These are phyloP conservation scores for Kluyveromyces sp. DNA, from an alignment of 1,139 yeast species.

Conservation along the genomic window DNA sequence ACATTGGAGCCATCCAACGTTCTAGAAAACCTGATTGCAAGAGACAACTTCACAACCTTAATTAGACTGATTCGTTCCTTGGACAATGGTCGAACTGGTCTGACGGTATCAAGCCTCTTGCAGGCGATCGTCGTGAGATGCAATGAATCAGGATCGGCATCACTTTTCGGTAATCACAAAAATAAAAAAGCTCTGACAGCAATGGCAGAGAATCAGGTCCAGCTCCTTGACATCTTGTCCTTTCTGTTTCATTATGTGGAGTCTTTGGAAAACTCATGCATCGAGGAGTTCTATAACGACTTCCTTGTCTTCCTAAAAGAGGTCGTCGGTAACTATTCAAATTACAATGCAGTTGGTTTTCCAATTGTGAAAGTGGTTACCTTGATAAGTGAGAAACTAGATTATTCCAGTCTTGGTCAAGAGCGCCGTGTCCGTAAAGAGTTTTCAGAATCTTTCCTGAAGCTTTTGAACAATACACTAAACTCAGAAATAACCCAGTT, in stretches of 20 bases:
- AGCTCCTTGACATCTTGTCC: conserved; percentile 16
- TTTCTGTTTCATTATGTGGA: conserved; percentile 45
- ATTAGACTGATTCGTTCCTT: conserved; percentile 46
- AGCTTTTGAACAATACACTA: conserved; percentile 42
- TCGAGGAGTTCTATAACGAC: conserved; percentile 67
- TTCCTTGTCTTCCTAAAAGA: conserved; percentile 55
- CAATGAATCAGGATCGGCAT: conserved; percentile 29
- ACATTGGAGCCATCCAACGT: conserved; percentile 68
- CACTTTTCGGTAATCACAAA: conserved; percentile 17
- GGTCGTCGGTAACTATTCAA: conserved; percentile 41
- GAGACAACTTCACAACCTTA: conserved; percentile 17
- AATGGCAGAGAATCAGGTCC: conserved; percentile 19
- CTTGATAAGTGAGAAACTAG: conserved; percentile 49
- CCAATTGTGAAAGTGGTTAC: conserved; percentile 46
- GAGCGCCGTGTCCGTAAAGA: conserved; percentile 58
- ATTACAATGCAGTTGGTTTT: conserved; percentile 47
- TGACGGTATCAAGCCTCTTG: conserved; percentile 63
- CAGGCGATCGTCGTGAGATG: conserved; percentile 45
- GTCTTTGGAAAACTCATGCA: conserved; percentile 64
- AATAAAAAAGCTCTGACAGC: conserved; percentile 14
- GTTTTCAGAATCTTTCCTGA: conserved; percentile 54
- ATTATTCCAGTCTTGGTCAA: conserved; percentile 53
- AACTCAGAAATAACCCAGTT: conserved; percentile 14
- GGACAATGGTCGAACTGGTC: conserved; percentile 78
- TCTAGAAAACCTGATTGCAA: conserved; percentile 52